Base-by-base conservation (phyloP, 148 eudicot species). In the Suaeda aralocaspica region DNA sequence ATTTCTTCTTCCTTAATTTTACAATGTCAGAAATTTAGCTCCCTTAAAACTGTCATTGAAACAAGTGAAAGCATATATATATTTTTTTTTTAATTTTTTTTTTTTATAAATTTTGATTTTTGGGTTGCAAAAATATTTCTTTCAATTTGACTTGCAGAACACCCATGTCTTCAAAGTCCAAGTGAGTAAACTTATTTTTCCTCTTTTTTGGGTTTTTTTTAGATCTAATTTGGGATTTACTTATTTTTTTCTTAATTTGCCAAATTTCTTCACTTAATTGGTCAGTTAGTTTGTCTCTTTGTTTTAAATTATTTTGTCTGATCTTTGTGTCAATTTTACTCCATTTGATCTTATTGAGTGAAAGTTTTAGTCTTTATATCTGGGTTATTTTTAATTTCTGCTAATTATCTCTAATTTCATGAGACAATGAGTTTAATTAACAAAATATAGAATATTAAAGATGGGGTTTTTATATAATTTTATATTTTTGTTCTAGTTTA, bases 151-250 rank as follows among this genome's bases (percentile, higher is more conserved):
- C 49, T 76, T 76, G 65, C 69, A 44, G 69, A 60, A 36, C 55
- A 61, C 28, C 76, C 81, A 89, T 92, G 97, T 83, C 97, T 84
- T 74, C 96, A 44, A 89, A 84, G 73, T 59, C 89, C 84, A 92
- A 92, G 97, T 92, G 80, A 92, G 82, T 72, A 15, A 36, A 21
- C 21, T 69, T 56, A 55, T 69, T 52, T 73, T 16, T 15, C 41
- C 48, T 44, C 66, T 26, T 76, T 39, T 30, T 70, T 34, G 36
- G 18, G 41, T 6, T 39, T 59, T 24, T 67, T 59, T 15, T 45
- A 79, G 89, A 87, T 90, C 85, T 85, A 76, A 74, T 74, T 26
- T 79, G 73, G 68, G 70, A 30, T 75, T 22, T 48, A 36, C 44
- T 70, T 31, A 66, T 50, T 68, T 31, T 21, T 25, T 29, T n/a